These are phyloP conservation scores for Salix dunnii DNA, from an alignment of 345 rosid genomes.

Conservation along the genomic window DNA sequence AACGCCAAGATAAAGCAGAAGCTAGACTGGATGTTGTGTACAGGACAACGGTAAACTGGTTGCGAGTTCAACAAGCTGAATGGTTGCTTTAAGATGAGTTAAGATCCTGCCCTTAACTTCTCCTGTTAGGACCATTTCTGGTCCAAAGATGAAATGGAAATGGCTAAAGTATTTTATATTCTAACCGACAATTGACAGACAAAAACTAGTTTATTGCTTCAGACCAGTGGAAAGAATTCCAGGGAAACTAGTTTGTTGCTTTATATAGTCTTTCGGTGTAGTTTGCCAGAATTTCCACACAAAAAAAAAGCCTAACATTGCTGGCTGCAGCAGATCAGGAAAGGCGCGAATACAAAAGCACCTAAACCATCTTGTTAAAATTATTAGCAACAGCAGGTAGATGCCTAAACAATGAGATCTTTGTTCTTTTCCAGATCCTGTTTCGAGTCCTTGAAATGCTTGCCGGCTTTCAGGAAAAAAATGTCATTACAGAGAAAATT, in stretches of 20 bases:
- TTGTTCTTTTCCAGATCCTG: too few relatives aligned
- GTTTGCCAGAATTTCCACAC: neutral
- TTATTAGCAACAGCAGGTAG: neutral
- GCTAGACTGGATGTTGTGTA: slow-evolving; percentile 2
- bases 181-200: neutral
- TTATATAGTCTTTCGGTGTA: neutral
- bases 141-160: neutral
- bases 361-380: neutral
- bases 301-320: neutral
- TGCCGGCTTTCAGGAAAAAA: neutral
- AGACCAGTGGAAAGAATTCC: neutral
- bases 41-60: neutral
- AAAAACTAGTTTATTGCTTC: neutral
- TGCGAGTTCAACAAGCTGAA: slow-evolving; percentile 10
- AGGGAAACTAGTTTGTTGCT: neutral
- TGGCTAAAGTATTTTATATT: neutral
- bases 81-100: slow-evolving; percentile 10
- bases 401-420: neutral
- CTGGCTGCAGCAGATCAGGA: neutral
- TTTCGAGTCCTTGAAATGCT: too few relatives aligned
- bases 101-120: neutral
- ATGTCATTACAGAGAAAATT: neutral
- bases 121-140: neutral
- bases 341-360: neutral
- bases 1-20: neutral